phyloP scores from a whole-genome alignment of 495 filamentous ascomycete species.

The Oleoguttula mirabilis region DNA sequence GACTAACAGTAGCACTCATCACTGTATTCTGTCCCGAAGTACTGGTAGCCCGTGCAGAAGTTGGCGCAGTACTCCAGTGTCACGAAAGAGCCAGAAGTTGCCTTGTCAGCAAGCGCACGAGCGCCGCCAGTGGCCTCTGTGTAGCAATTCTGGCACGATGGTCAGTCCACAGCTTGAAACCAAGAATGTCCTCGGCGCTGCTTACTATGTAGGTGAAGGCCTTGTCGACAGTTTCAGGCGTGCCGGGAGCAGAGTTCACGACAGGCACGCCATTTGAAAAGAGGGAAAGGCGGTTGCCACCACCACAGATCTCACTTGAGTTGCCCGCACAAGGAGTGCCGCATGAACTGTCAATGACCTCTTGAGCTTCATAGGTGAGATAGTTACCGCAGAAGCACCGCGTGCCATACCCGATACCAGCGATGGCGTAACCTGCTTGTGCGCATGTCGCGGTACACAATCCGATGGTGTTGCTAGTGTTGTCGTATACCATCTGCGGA shows the following conservation, averaged over 20 bases:
- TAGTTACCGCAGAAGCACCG: slow-evolving; percentile 17
- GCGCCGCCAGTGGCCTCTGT: slow-evolving; percentile 8
- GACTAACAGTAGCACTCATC: slow-evolving; percentile 30
- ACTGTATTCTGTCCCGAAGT: slow-evolving; percentile 36
- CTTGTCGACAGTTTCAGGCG: slow-evolving; percentile 1
- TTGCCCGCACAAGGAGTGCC: slow-evolving; percentile 11
- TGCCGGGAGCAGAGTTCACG: slow-evolving; percentile 2
- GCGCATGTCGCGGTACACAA: slow-evolving; percentile 22
- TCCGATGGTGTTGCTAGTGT: slow-evolving; percentile 12
- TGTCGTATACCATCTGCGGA: slow-evolving; percentile 7
- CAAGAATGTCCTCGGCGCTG: too few species aligned
- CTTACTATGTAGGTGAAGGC: slow-evolving; percentile 6
- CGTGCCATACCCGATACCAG: slow-evolving; percentile 18
- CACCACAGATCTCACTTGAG: slow-evolving; percentile 15
- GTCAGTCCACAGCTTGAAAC: too few species aligned
- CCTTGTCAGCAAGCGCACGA: slow-evolving; percentile 7
- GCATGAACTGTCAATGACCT: slow-evolving; percentile 11
- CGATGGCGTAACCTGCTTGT: slow-evolving; percentile 25
- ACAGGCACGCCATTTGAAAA: slow-evolving; percentile 29
- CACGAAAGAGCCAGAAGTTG: slow-evolving; percentile 3
- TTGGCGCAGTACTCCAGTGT: slow-evolving; percentile 14
- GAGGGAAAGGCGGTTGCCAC: slow-evolving; percentile 6
- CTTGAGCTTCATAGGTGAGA: slow-evolving; percentile 6
- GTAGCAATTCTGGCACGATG: slow-evolving; percentile 11
- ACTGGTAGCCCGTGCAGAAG: slow-evolving; percentile 27